These are phyloP conservation scores for Bimuria novae-zelandiae DNA, from an alignment of 2,329 filamentous ascomycete genomes.

Conservation along the genomic window DNA sequence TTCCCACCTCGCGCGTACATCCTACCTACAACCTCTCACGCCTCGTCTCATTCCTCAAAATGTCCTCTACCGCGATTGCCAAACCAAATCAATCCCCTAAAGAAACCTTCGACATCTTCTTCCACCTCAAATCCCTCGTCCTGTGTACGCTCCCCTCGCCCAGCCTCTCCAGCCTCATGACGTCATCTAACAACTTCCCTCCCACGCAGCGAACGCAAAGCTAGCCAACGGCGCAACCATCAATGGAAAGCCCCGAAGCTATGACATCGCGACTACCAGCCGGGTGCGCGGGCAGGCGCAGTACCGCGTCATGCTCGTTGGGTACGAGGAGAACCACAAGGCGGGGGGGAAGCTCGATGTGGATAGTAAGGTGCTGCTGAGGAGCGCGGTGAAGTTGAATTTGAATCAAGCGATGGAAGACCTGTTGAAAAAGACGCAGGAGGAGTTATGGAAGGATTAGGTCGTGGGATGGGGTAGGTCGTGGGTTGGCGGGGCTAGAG, in stretches of 20 bases:
- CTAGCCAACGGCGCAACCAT: constrained; percentile 13
- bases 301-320: constrained; percentile 18
- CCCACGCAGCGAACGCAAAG: constrained; percentile 19
- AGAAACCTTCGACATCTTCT: constrained; percentile 14
- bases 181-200: background rate
- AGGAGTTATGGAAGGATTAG: constrained; percentile 17
- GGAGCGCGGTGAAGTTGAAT: constrained; percentile 15
- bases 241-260: constrained; percentile 14
- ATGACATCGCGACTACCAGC: constrained; percentile 17
- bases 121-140: constrained; percentile 15
- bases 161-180: background rate
- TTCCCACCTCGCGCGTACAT: background rate
- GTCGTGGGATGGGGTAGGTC: background rate
- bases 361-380: constrained; percentile 17
- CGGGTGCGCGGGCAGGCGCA: constrained; percentile 8
- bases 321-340: constrained; percentile 18
- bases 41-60: background rate
- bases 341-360: constrained; percentile 16
- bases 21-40: background rate
- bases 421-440: constrained; percentile 16
- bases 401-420: constrained; percentile 20
- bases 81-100: constrained; percentile 3
- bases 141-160: constrained; percentile 4
- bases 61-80: background rate
- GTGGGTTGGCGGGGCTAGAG: background rate